Percentiles rank a stretch among this genome's conserved stretches.
phyloP scores from a whole-genome alignment of 2,329 filamentous ascomycete species.

The Sclerotinia spermophila region DNA sequence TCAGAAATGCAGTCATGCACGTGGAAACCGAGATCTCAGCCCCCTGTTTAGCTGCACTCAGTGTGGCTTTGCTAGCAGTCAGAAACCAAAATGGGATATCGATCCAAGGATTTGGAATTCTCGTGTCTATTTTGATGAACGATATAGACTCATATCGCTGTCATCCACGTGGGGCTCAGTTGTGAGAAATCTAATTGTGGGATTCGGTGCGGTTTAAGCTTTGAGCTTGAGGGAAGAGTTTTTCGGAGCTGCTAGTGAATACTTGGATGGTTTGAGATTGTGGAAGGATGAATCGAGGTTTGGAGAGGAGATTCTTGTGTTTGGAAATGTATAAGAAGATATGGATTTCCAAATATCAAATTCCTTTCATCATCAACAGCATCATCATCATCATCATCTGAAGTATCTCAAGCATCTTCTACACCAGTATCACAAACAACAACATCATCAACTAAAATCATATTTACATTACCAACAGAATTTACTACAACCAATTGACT shows the following conservation, averaged over 20 bases:
- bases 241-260: neutral
- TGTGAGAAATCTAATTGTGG: neutral
- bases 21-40: constrained; percentile 3
- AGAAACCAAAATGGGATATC: neutral
- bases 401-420: no score
- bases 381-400: neutral
- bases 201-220: neutral
- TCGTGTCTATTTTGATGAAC: constrained; percentile 6
- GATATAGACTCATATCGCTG: neutral
- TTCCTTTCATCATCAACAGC: constrained; percentile 5
- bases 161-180: constrained; percentile 3
- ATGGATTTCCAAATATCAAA: neutral
- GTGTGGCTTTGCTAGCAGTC: neutral
- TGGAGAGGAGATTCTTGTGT: neutral
- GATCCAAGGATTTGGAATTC: constrained; percentile 4
- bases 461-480: neutral
- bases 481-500: neutral
- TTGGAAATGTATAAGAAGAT: neutral
- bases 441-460: neutral
- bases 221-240: neutral
- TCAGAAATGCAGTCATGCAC: constrained; percentile 11
- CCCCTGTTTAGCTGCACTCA: neutral
- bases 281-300: neutral
- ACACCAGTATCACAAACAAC: no score
- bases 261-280: neutral